Conservation (phyloP, 1,139 yeast genomes). For the Candida tropicalis region DNA sequence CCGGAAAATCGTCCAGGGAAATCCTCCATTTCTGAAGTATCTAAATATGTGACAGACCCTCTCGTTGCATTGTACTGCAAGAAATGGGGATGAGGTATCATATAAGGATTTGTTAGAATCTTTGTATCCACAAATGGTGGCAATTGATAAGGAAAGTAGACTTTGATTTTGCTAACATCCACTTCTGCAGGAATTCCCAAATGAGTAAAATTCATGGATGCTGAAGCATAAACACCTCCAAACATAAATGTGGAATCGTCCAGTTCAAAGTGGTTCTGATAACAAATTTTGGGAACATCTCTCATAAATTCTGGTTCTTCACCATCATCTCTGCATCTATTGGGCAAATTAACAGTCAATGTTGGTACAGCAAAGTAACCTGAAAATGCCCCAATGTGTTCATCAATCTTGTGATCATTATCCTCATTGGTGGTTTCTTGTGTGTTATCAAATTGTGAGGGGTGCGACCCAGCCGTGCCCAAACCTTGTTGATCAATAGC, state of each 20-base stretch:
- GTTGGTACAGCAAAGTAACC: conserved; percentile 36
- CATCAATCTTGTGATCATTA: conserved; percentile 10
- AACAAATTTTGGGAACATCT: conserved; percentile 32
- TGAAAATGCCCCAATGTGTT: conserved; percentile 27
- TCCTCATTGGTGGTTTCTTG: neutral
- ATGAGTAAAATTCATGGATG: conserved; percentile 24
- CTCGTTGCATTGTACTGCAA: conserved; percentile 34
- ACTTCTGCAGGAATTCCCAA: conserved; percentile 40
- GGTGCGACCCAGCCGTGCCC: conserved; percentile 1
- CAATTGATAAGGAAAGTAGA: conserved; percentile 40
- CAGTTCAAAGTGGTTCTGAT: conserved; percentile 37
- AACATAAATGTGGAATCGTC: conserved; percentile 38
- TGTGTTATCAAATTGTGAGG: neutral
- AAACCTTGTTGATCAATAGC: conserved; percentile 18
- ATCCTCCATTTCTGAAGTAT: conserved; percentile 23
- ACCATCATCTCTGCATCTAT: conserved; percentile 14
- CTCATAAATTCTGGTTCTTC: conserved; percentile 13
- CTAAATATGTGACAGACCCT: conserved; percentile 36
- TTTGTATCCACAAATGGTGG: conserved; percentile 44
- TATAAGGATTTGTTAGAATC: conserved; percentile 38
- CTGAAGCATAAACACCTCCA: conserved; percentile 38
- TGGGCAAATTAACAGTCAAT: conserved; percentile 28
- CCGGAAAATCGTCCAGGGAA: conserved; percentile 33
- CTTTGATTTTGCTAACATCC: conserved; percentile 34
- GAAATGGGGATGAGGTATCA: conserved; percentile 32